These are phyloP conservation scores for Epichloe typhina DNA, from an alignment of 2,329 filamentous ascomycete genomes.

Conservation along the genomic window DNA sequence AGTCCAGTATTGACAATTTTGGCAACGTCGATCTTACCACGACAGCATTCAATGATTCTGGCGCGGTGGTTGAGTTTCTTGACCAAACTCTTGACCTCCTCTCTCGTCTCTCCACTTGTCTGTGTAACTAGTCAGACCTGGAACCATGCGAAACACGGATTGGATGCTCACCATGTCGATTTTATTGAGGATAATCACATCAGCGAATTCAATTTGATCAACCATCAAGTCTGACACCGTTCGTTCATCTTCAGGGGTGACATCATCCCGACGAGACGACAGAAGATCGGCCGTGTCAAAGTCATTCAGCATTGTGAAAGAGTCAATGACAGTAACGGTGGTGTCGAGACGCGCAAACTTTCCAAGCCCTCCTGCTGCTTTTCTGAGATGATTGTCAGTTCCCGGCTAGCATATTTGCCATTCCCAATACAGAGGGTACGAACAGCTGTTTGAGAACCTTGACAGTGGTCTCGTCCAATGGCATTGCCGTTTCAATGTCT, in stretches of 20 bases:
- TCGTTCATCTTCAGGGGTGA: constrained; percentile 53
- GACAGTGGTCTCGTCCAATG: constrained; percentile 22
- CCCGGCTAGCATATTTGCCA: background rate
- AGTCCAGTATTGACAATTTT: constrained; percentile 52
- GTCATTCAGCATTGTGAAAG: constrained; percentile 59
- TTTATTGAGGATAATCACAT: constrained; percentile 62
- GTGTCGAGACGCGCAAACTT: constrained; percentile 56
- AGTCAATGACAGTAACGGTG: constrained; percentile 59
- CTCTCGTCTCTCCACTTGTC: constrained; percentile 26
- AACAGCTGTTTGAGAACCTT: constrained; percentile 24
- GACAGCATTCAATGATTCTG: constrained; percentile 47
- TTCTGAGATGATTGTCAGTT: constrained; percentile 15
- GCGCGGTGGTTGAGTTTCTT: constrained; percentile 52
- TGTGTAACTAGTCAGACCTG: constrained; percentile 6
- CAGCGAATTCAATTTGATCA: constrained; percentile 66
- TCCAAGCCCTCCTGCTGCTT: constrained; percentile 53
- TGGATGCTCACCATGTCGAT: constrained; percentile 40
- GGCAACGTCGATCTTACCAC: constrained; percentile 45
- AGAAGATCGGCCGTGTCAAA: constrained; percentile 59
- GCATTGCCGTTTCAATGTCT: constrained; percentile 15
- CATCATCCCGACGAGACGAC: constrained; percentile 48
- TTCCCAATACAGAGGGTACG: constrained; percentile 4
- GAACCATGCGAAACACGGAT: background rate
- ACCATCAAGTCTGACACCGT: constrained; percentile 66
- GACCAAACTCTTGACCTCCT: constrained; percentile 38